Conservation (phyloP, 2,329 filamentous ascomycete species). For the Nakataea oryzae region DNA sequence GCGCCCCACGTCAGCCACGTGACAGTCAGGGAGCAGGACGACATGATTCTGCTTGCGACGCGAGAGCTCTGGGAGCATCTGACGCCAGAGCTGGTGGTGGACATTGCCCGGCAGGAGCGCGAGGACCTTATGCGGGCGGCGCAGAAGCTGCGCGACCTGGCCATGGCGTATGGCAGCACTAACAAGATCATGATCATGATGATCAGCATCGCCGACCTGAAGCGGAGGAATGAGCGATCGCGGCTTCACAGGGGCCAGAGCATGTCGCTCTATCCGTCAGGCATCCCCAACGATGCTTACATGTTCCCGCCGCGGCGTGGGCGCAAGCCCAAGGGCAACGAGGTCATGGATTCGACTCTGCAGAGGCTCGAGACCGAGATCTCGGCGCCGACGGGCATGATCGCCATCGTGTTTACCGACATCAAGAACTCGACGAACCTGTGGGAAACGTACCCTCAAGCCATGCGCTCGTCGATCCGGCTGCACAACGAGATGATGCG, state of each 20-base stretch:
- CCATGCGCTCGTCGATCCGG: slow-evolving; percentile 95
- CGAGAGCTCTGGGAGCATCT: slow-evolving; percentile 94
- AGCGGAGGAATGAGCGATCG: slow-evolving; percentile 68
- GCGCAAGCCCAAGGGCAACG: slow-evolving; percentile 51
- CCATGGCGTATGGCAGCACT: slow-evolving; percentile 88
- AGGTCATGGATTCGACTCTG: slow-evolving; percentile 75
- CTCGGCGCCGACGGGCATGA: slow-evolving; percentile 78
- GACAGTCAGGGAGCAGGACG: slow-evolving; percentile 76
- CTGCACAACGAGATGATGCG: slow-evolving; percentile 97
- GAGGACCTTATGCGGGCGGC: slow-evolving; percentile 88
- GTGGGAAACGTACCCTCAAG: slow-evolving; percentile 90
- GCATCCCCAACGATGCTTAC: slow-evolving; percentile 60
- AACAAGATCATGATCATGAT: slow-evolving; percentile 99
- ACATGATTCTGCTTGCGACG: slow-evolving; percentile 86
- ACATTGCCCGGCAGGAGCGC: slow-evolving; percentile 79
- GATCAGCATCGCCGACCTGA: slow-evolving; percentile 83
- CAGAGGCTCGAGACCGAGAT: slow-evolving; percentile 83
- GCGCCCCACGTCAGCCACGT: slow-evolving; percentile 74
- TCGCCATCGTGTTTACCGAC: slow-evolving; percentile 94
- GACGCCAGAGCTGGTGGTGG: slow-evolving; percentile 79
- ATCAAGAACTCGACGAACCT: slow-evolving; percentile 96
- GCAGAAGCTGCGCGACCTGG: slow-evolving; percentile 87
- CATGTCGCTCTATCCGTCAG: slow-evolving; percentile 73
- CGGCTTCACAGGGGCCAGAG: slow-evolving; percentile 66
- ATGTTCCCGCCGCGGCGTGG: slow-evolving; percentile 52